Evolutionary conservation across 1,284 basidiomycete species (phyloP).

Genomic region (Microbotryomycetes sp.): DNA sequence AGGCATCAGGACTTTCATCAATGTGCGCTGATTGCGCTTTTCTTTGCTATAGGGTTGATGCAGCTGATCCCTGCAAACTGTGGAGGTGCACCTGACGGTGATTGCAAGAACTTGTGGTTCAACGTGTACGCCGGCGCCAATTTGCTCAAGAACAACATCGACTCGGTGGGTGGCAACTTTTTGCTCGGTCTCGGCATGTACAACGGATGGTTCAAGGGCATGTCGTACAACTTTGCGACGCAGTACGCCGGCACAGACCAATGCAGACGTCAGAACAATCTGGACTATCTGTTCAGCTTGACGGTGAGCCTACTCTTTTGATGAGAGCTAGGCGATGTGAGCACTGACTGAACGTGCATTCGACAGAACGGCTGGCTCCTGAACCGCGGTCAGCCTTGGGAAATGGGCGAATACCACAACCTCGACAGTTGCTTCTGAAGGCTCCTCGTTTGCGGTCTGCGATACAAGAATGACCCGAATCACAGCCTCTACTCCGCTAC

Average conservation of each 20-base stretch:
- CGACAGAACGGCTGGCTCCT: background rate
- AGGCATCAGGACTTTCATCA: background rate
- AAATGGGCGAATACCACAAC: background rate
- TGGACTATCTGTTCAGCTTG: background rate
- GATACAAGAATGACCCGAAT: too few relatives aligned
- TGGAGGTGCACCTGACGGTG: conserved; percentile 51
- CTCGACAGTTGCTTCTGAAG: background rate
- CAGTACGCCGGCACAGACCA: conserved; percentile 50
- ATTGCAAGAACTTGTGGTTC: conserved; percentile 19
- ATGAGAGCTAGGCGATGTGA: too few relatives aligned
- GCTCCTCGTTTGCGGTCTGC: conserved; percentile 1
- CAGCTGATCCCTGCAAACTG: conserved; percentile 77
- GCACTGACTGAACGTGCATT: background rate
- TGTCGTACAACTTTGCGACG: conserved; percentile 54
- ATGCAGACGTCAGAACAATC: conserved; percentile 64
- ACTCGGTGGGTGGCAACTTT: conserved; percentile 53
- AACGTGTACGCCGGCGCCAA: conserved; percentile 53
- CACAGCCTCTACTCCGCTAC: too few relatives aligned
- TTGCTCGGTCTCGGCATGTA: conserved; percentile 59
- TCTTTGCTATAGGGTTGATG: conserved; percentile 55
- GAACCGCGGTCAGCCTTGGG: background rate
- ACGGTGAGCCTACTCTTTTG: background rate
- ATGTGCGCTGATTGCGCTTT: conserved; percentile 45
- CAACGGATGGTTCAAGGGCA: conserved; percentile 57
- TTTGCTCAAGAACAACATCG: conserved; percentile 55